Base-by-base conservation (phyloP, 2,329 filamentous ascomycete species). In the Anthostomella pinea region DNA sequence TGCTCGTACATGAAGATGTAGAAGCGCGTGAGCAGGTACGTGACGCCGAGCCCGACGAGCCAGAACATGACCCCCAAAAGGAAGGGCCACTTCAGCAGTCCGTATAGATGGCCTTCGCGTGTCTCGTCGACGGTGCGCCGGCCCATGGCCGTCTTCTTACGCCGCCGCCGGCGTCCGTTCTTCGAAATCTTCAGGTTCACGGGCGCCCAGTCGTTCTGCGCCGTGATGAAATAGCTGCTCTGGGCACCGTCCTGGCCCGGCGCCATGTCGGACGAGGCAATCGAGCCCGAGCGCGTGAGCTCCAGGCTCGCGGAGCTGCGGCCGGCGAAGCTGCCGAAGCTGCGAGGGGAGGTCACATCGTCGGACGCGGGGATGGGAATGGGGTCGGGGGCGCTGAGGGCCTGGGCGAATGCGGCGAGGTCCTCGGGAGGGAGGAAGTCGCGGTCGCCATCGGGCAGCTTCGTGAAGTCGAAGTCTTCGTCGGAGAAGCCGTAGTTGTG, bases 1-100 rank as follows among this genome's bases (percentile, higher is more conserved):
- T 95, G 86, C 63, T 98, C 93, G 66, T 97, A 98, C 2, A 87
- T 66, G 66, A 83, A 89, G 49, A 98, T 93, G 66, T 98, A 98
- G 43, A 90, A 66, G 25, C 93, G 74, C 7, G 89, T 96, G 33
- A 85, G 68, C 19, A 93, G 67, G 62, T 98, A 98, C 11, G 80
- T 74, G 9, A 81, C 59, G 35, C 81, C 79, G 15, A 97, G 72
- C 10, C 85, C 79, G 1, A 78, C 56, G 31, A 98, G 78, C 89
- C 90, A 97, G 8, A 81, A 78, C 30, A 84, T 73, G 3, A 95
- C 88, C 25, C 85, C 75, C 21, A 89, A 62, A 21, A 98, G 72
- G 49, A 98, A 76, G 2, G 93, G 93, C 85, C 90, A 97, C 63
- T 97, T 96, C 33, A 95, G 71, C 28, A 98, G 61, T 2, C 78